Evolutionary conservation across 1,284 basidiomycete genomes (phyloP).

Genomic region (Cryptococcus maquisensis): DNA sequence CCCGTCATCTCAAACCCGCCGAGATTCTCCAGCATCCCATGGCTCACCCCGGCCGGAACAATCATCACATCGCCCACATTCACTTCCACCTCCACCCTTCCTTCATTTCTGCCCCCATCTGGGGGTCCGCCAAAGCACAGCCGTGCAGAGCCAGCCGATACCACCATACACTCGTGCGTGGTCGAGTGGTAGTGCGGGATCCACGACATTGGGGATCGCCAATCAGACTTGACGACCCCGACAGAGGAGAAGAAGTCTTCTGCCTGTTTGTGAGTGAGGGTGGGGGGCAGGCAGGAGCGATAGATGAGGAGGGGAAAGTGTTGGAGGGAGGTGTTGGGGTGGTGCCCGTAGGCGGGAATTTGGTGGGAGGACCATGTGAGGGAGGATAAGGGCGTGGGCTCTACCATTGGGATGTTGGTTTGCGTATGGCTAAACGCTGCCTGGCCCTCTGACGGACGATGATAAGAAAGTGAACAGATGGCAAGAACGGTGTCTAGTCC

Average conservation of each 20-base stretch:
- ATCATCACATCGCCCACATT: conserved; percentile 50
- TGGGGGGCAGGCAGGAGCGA: conserved; percentile 19
- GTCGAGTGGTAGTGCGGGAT: conserved; percentile 52
- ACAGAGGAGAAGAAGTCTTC: conserved; percentile 39
- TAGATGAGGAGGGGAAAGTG: conserved; percentile 31
- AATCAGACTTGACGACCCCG: conserved; percentile 47
- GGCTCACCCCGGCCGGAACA: conserved; percentile 51
- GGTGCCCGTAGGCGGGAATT: conserved; percentile 21
- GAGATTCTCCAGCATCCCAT: conserved; percentile 43
- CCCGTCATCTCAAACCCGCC: conserved; percentile 51
- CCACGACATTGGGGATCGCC: conserved; percentile 52
- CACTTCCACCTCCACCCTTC: conserved; percentile 39
- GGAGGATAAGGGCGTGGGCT: no score
- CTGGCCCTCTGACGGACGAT: no score
- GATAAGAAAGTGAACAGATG: no score
- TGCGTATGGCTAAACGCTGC: no score
- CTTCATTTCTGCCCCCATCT: conserved; percentile 37
- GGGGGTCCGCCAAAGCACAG: conserved; percentile 49
- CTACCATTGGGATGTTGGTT: no score
- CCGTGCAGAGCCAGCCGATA: conserved; percentile 42
- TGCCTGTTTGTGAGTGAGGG: conserved; percentile 5
- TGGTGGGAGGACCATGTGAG: conserved; percentile 3
- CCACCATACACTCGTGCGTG: conserved; percentile 50
- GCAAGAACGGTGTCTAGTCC: no score
- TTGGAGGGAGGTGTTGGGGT: conserved; percentile 31